Conservation (phyloP, 2,329 filamentous ascomycete species). For the Scedosporium minutisporum region DNA sequence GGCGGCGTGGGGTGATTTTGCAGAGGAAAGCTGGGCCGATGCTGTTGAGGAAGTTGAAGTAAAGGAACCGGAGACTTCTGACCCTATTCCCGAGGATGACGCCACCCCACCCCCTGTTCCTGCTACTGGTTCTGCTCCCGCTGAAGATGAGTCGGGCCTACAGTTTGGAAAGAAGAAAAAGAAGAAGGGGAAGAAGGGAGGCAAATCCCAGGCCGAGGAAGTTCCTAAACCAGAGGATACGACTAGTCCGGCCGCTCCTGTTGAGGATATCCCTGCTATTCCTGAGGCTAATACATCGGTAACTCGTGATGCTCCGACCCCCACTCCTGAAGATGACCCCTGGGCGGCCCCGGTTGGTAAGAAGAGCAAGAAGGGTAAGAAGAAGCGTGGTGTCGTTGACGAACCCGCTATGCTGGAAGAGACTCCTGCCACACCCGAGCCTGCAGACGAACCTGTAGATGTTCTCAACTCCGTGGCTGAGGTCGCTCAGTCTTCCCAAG, state of each 20-base stretch:
- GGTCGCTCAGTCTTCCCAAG: neutral
- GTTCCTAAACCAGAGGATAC: neutral
- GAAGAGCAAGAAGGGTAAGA: constrained; percentile 25
- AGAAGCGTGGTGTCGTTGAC: constrained; percentile 10
- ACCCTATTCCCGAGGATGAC: neutral
- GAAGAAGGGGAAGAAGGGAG: constrained; percentile 6
- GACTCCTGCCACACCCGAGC: neutral
- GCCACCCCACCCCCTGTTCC: neutral
- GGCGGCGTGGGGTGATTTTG: neutral
- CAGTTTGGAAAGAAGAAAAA: constrained; percentile 5
- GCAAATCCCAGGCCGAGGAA: neutral
- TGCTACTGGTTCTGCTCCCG: neutral
- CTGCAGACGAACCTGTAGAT: neutral
- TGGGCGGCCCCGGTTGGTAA: constrained; percentile 9
- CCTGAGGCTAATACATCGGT: neutral
- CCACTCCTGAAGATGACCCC: constrained; percentile 3
- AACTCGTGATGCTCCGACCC: neutral
- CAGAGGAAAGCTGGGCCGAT: neutral
- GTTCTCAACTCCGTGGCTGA: neutral
- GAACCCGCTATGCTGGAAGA: neutral
- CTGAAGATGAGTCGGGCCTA: neutral
- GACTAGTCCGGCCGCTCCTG: neutral
- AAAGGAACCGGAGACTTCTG: neutral
- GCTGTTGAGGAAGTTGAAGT: neutral
- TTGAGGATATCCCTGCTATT: neutral